These are phyloP conservation scores for Pseudotsuga menziesii DNA, from an alignment of 75 land plant genomes.

Conservation along the genomic window DNA sequence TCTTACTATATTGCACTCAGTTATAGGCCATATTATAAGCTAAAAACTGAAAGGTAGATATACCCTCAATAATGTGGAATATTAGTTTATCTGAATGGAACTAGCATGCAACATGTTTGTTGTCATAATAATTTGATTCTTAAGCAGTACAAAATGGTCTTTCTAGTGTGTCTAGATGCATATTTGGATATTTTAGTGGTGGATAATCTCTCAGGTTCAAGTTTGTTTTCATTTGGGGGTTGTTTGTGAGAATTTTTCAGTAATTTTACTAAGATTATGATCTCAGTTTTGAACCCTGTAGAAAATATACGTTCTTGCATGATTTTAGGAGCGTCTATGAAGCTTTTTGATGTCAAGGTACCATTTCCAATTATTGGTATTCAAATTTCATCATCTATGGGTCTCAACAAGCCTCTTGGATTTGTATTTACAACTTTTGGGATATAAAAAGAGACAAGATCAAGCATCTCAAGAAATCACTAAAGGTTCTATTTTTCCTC, in stretches of 20 bases:
- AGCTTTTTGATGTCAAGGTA: constrained; percentile 12
- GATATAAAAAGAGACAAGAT: constrained; percentile 22
- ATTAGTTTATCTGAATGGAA: neutral
- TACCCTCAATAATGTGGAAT: no score
- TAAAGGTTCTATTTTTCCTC: constrained; percentile 18
- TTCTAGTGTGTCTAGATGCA: constrained; percentile 34
- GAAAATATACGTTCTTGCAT: constrained; percentile 4
- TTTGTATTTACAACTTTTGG: constrained; percentile 34
- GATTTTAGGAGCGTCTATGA: constrained; percentile 7
- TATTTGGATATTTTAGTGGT: constrained; percentile 49
- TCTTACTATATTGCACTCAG: no score
- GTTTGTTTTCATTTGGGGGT: constrained; percentile 35
- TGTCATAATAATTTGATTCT: constrained; percentile 9
- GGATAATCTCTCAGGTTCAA: constrained; percentile 39
- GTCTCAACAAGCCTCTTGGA: constrained; percentile 20
- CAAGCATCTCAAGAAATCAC: constrained; percentile 28
- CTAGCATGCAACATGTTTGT: constrained; percentile 13
- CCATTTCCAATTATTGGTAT: constrained; percentile 45
- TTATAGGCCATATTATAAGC: no score
- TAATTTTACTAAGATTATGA: constrained; percentile 26
- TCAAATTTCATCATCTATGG: constrained; percentile 22
- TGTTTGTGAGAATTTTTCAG: constrained; percentile 38
- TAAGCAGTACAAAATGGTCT: constrained; percentile 27
- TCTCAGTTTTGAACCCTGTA: constrained; percentile 14
- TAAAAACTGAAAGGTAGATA: no score